Conservation (phyloP, 345 rosid species). For the Nephelium lappaceum region DNA sequence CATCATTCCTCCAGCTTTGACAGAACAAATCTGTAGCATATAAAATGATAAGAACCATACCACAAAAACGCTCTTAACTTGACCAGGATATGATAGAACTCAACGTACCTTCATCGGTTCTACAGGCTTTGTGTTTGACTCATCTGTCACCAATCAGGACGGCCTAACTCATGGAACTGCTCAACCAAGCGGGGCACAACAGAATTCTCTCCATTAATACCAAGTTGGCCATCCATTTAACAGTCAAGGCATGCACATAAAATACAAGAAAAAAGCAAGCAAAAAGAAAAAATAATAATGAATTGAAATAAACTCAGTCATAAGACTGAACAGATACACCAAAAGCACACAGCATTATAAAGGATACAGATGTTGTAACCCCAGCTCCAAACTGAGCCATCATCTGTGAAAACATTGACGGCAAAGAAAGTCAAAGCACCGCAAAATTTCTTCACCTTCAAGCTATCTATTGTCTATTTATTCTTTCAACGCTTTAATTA, state of each 20-base stretch:
- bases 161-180: conserved; percentile 39
- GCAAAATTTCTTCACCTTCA: background rate
- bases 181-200: conserved; percentile 55
- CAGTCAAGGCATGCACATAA: conserved; percentile 61
- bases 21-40: conserved; percentile 52
- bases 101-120: conserved; percentile 53
- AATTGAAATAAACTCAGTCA: background rate
- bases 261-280: conserved; percentile 20
- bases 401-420: conserved; percentile 59
- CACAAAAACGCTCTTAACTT: background rate
- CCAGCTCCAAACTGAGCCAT: conserved; percentile 95
- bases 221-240: conserved; percentile 86
- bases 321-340: background rate
- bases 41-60: conserved; percentile 12
- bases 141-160: conserved; percentile 34
- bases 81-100: background rate
- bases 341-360: background rate
- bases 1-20: conserved; percentile 90
- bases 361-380: conserved; percentile 96
- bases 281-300: background rate
- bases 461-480: background rate
- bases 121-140: conserved; percentile 34
- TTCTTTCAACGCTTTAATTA: background rate
- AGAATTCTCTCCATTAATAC: conserved; percentile 57
- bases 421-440: conserved; percentile 12